Evolutionary conservation across 73 alveolate species (phyloP).

Genomic region (Uronychia setigera): DNA sequence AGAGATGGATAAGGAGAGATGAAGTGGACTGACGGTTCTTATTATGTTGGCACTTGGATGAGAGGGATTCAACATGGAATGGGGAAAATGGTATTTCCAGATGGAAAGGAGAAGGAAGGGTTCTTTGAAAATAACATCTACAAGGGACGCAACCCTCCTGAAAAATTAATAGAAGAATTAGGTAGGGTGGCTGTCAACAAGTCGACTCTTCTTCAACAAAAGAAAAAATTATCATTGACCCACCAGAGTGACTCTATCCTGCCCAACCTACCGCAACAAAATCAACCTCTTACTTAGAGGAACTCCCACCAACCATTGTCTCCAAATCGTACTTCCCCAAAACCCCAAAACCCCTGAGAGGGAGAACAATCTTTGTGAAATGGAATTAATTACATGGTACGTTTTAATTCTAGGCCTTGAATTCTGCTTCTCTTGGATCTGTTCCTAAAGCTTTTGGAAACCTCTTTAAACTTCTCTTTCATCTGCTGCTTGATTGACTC

Average conservation of each 20-base stretch:
- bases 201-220: not conserved
- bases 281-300: not conserved
- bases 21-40: not conserved
- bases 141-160: not conserved
- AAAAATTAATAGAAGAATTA: not conserved
- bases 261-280: not conserved
- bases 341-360: too few relatives aligned
- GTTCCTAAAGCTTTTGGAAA: too few relatives aligned
- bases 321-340: not conserved
- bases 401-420: too few relatives aligned
- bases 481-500: too few relatives aligned
- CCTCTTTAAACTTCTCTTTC: too few relatives aligned
- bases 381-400: too few relatives aligned
- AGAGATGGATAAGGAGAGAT: not conserved
- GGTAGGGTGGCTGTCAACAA: not conserved
- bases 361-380: too few relatives aligned
- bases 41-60: not conserved
- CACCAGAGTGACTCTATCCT: not conserved
- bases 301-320: not conserved
- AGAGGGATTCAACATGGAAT: not conserved
- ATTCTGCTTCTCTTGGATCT: too few relatives aligned
- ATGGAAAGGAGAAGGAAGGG: constrained; percentile 43
- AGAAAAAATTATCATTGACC: not conserved
- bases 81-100: constrained; percentile 41
- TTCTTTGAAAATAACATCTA: constrained; percentile 45